Evolutionary conservation across 306 rosid genomes (phyloP).

Genomic region (Dryas drummondii): DNA sequence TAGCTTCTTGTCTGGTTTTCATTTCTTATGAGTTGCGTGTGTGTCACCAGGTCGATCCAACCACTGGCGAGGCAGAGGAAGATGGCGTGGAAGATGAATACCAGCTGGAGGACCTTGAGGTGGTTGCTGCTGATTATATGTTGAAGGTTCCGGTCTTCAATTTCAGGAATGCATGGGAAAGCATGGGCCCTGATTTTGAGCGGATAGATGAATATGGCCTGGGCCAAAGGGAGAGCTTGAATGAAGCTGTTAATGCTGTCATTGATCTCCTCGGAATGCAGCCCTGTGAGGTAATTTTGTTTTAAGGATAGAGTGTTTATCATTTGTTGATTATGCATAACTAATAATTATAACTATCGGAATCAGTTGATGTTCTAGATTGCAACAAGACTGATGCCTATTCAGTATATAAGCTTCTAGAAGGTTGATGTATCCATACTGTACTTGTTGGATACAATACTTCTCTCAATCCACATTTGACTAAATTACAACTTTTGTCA

Average conservation of each 20-base stretch:
- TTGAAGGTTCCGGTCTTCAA: constrained; percentile 86
- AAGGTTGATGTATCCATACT: no score
- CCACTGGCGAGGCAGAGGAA: constrained; percentile 92
- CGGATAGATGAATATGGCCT: constrained; percentile 93
- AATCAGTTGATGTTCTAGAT: not conserved
- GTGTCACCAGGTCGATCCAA: constrained; percentile 68
- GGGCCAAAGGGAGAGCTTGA: constrained; percentile 84
- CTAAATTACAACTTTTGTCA: not conserved
- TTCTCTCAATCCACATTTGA: not conserved
- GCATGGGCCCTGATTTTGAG: constrained; percentile 69
- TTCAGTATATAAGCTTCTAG: no score
- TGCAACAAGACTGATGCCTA: not conserved
- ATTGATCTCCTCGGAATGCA: constrained; percentile 92
- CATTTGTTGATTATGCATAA: constrained; percentile 5
- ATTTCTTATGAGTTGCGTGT: constrained; percentile 23
- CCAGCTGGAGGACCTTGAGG: constrained; percentile 97
- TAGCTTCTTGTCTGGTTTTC: not conserved
- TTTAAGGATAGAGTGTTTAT: constrained; percentile 6
- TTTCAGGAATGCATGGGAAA: constrained; percentile 94
- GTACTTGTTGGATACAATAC: not conserved
- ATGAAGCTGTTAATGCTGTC: constrained; percentile 85
- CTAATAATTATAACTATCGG: not conserved
- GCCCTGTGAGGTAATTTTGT: constrained; percentile 83
- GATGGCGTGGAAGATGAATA: constrained; percentile 98
- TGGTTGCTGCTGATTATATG: constrained; percentile 91